A percentile compares a stretch with the other conserved stretches of the same genome.
These are phyloP conservation scores for Leucoagaricus sp. DNA, from an alignment of 1,284 basidiomycete genomes.

Conservation along the genomic window DNA sequence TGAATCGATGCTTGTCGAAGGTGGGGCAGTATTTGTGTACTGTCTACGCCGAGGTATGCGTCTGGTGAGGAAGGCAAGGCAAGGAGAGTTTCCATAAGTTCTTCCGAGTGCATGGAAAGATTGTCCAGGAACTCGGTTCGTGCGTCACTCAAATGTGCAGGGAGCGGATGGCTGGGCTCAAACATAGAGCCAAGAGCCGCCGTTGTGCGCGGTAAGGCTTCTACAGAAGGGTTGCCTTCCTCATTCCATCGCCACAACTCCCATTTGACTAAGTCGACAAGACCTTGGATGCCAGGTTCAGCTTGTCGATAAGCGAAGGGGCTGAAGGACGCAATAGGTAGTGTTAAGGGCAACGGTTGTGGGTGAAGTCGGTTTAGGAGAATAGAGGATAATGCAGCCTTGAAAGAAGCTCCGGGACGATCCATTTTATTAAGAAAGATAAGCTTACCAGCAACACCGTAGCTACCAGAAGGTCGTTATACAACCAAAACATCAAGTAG, in stretches of 20 bases:
- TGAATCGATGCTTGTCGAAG: conserved; percentile 69
- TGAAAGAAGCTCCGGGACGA: conserved; percentile 79
- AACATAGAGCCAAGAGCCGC: conserved; percentile 50
- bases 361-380: conserved; percentile 75
- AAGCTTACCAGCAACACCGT: conserved; percentile 75
- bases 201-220: conserved; percentile 53
- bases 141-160: conserved; percentile 66
- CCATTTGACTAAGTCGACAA: conserved; percentile 83
- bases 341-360: conserved; percentile 68
- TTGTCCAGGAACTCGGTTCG: conserved; percentile 74
- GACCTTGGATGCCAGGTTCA: conserved; percentile 75
- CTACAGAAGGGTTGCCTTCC: conserved; percentile 43
- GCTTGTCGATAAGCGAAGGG: conserved; percentile 62
- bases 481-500: conserved; percentile 14
- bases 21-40: conserved; percentile 54
- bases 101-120: conserved; percentile 78
- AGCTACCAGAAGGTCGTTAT: conserved; percentile 44
- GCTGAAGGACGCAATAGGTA: conserved; percentile 79
- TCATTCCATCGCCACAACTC: conserved; percentile 73
- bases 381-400: conserved; percentile 69
- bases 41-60: conserved; percentile 61
- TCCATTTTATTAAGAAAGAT: conserved; percentile 91
- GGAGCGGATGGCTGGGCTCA: conserved; percentile 60
- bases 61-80: conserved; percentile 55
- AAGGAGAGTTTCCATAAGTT: conserved; percentile 73